These are phyloP conservation scores for Triticum monococcum DNA, from an alignment of 176 grass and related monocot species.

Conservation along the genomic window DNA sequence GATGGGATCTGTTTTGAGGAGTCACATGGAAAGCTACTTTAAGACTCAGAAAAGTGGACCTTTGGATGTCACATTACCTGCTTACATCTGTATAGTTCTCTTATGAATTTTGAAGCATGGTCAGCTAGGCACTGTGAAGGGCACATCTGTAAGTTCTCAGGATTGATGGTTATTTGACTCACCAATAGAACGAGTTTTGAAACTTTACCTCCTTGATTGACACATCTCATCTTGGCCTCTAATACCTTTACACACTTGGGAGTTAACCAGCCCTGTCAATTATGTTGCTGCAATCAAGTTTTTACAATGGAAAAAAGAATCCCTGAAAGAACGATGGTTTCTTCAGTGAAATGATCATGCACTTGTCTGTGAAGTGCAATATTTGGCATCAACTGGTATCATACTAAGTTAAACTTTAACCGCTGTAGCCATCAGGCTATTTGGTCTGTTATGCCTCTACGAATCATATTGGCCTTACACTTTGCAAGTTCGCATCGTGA, in stretches of 20 bases:
- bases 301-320: neutral
- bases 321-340: neutral
- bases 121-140: neutral
- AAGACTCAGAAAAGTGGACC: neutral
- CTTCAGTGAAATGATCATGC: neutral
- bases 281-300: neutral
- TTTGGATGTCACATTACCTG: neutral
- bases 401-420: neutral
- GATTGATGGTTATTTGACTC: neutral
- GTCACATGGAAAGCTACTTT: neutral
- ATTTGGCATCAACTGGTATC: neutral
- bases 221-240: neutral
- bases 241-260: neutral
- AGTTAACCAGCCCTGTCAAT: neutral
- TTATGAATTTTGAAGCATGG: neutral
- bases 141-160: neutral
- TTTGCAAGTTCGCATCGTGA: neutral
- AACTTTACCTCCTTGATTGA: neutral
- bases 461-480: neutral
- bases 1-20: neutral
- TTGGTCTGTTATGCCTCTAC: neutral
- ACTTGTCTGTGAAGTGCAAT: neutral
- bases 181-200: neutral
- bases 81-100: neutral
- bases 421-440: neutral